These are phyloP conservation scores for Penicillium olsonii DNA, from an alignment of 2,329 filamentous ascomycete genomes.

Conservation along the genomic window DNA sequence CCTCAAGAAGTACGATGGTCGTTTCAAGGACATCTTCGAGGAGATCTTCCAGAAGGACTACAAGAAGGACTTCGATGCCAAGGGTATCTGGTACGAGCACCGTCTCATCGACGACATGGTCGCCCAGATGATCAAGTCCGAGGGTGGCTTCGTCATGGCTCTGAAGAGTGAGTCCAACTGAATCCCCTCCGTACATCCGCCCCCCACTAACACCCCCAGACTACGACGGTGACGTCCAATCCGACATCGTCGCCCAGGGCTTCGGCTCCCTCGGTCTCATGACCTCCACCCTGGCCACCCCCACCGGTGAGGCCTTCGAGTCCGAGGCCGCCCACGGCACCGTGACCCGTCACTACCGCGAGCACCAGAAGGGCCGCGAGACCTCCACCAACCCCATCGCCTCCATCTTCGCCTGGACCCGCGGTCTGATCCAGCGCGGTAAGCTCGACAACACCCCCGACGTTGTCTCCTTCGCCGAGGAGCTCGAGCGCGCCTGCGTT, in stretches of 20 bases:
- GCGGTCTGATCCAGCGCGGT: constrained; percentile 88
- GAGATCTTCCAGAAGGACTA: constrained; percentile 88
- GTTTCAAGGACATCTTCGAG: constrained; percentile 99
- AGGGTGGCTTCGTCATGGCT: constrained; percentile 94
- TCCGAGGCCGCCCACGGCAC: constrained; percentile 97
- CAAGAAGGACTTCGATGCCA: constrained; percentile 83
- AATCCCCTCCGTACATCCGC: constrained; percentile 7
- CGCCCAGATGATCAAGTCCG: constrained; percentile 99
- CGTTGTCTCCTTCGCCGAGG: constrained; percentile 85
- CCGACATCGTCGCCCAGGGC: constrained; percentile 95
- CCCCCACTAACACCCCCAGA: constrained; percentile 54
- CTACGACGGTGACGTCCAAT: constrained; percentile 99
- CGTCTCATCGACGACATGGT: constrained; percentile 99
- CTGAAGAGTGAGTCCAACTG: constrained; percentile 78
- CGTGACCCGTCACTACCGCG: constrained; percentile 96
- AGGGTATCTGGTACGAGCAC: constrained; percentile 98
- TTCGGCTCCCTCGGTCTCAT: constrained; percentile 98
- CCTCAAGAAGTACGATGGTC: constrained; percentile 96
- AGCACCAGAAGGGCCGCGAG: constrained; percentile 96
- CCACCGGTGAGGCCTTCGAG: constrained; percentile 95
- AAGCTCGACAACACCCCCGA: constrained; percentile 92
- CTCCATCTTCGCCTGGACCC: constrained; percentile 98
- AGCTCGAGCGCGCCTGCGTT: constrained; percentile 87
- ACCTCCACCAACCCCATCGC: constrained; percentile 99
- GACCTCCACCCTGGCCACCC: constrained; percentile 96